Evolutionary conservation across 2,329 filamentous ascomycete species (phyloP).

Genomic region (Colletotrichum plurivorum): DNA sequence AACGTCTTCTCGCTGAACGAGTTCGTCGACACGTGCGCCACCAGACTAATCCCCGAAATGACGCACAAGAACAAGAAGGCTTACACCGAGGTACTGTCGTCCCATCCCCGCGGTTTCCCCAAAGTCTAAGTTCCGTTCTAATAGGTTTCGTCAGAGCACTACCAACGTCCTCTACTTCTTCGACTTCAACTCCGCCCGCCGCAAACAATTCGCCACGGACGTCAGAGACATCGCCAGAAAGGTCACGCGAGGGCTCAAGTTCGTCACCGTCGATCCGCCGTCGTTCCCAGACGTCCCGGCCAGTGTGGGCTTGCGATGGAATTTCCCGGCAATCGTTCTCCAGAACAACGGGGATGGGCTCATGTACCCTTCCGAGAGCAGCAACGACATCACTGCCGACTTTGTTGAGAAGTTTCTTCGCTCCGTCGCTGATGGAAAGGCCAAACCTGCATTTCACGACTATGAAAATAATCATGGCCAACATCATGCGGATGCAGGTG

Average conservation of each 20-base stretch:
- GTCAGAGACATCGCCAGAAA: slow-evolving; percentile 58
- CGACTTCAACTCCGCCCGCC: slow-evolving; percentile 45
- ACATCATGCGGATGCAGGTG: not conserved
- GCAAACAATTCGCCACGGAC: slow-evolving; percentile 51
- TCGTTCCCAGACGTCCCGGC: slow-evolving; percentile 60
- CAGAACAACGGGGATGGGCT: slow-evolving; percentile 26
- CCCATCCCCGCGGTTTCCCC: too few relatives aligned
- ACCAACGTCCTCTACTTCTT: slow-evolving; percentile 48
- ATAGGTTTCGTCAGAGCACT: not conserved
- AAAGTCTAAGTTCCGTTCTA: too few relatives aligned
- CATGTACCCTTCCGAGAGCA: slow-evolving; percentile 14
- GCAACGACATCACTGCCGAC: slow-evolving; percentile 16
- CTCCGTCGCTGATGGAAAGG: not conserved
- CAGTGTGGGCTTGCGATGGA: slow-evolving; percentile 51
- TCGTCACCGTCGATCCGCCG: slow-evolving; percentile 60
- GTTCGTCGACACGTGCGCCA: slow-evolving; percentile 55
- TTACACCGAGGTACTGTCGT: slow-evolving; percentile 33
- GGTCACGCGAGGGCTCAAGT: slow-evolving; percentile 61
- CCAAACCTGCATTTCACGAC: slow-evolving; percentile 1
- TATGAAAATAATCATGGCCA: not conserved
- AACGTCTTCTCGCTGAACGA: slow-evolving; percentile 50
- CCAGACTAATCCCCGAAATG: slow-evolving; percentile 58
- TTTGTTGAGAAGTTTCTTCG: slow-evolving; percentile 24
- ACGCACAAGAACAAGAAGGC: slow-evolving; percentile 59
- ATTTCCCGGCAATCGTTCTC: slow-evolving; percentile 32